Conservation (phyloP, 139 green algal genomes). For the Chlorella sorokiniana region DNA sequence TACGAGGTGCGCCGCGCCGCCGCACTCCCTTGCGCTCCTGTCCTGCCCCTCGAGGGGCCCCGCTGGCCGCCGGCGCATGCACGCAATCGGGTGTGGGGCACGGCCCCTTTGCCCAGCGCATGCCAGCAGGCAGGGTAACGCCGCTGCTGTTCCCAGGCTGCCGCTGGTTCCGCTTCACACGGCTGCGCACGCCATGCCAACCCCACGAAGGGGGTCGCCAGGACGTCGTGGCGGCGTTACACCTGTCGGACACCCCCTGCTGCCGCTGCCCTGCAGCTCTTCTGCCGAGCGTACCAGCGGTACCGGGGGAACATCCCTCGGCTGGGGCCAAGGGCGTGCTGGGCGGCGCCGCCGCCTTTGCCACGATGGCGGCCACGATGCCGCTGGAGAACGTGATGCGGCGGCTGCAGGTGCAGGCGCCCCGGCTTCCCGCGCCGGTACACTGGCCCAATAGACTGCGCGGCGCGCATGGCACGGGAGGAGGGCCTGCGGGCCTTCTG, state of each 20-base stretch:
- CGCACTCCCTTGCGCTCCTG: neutral
- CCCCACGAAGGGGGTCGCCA: too few relatives aligned
- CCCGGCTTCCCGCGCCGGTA: slow-evolving; percentile 28
- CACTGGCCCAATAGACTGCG: slow-evolving; percentile 18
- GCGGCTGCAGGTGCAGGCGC: slow-evolving; percentile 46
- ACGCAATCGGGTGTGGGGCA: neutral
- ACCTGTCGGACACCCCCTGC: neutral
- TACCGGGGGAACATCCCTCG: neutral
- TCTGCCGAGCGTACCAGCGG: neutral
- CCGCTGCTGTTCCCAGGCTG: neutral
- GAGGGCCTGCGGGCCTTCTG: slow-evolving; percentile 28
- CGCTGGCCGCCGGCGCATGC: neutral
- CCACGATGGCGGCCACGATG: slow-evolving; percentile 37
- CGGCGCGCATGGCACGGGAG: slow-evolving; percentile 16
- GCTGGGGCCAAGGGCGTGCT: slow-evolving; percentile 9
- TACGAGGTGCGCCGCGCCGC: slow-evolving; percentile 30
- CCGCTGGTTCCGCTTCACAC: neutral
- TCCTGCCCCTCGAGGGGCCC: neutral
- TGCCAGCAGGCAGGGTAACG: neutral
- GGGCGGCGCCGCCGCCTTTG: slow-evolving; percentile 15
- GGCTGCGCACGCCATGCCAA: neutral
- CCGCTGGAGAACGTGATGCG: slow-evolving; percentile 34
- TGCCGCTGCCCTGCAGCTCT: neutral
- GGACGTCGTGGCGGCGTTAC: neutral
- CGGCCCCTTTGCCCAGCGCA: neutral